Evolutionary conservation across 148 eudicot genomes (phyloP).

Genomic region (Rhododendron williamsianum): DNA sequence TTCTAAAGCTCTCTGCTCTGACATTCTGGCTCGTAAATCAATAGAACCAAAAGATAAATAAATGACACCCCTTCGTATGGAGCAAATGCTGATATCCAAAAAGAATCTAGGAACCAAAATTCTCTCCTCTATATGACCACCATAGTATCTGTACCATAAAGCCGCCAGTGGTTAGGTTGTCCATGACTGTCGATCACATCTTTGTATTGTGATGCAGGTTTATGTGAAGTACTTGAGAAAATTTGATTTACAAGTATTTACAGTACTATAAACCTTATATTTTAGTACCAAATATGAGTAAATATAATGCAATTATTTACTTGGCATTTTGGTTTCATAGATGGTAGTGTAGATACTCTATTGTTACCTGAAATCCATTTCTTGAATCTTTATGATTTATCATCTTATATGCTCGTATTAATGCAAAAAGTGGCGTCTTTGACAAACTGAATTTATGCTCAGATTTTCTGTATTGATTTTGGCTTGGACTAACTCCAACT

Average conservation of each 20-base stretch:
- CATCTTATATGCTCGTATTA: background rate
- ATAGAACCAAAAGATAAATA: background rate
- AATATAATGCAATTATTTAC: background rate
- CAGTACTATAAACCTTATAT: background rate
- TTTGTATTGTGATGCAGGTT: background rate
- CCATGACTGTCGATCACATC: background rate
- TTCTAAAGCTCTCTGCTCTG: background rate
- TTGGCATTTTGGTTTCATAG: background rate
- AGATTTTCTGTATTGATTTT: background rate
- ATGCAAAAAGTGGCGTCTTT: background rate
- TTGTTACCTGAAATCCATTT: background rate
- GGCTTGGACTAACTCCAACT: background rate
- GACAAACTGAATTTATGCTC: background rate
- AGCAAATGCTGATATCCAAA: background rate
- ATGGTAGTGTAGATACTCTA: background rate
- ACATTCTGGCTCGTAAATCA: background rate
- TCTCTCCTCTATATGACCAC: background rate
- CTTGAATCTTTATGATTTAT: background rate
- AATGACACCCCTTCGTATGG: background rate
- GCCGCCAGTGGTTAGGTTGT: background rate
- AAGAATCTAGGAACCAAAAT: background rate
- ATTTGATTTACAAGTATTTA: background rate
- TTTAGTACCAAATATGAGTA: background rate
- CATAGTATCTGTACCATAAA: background rate
- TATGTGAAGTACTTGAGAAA: background rate